These are phyloP conservation scores for Filobasidium wieringae DNA, from an alignment of 768 basidiomycete genomes.

Conservation along the genomic window DNA sequence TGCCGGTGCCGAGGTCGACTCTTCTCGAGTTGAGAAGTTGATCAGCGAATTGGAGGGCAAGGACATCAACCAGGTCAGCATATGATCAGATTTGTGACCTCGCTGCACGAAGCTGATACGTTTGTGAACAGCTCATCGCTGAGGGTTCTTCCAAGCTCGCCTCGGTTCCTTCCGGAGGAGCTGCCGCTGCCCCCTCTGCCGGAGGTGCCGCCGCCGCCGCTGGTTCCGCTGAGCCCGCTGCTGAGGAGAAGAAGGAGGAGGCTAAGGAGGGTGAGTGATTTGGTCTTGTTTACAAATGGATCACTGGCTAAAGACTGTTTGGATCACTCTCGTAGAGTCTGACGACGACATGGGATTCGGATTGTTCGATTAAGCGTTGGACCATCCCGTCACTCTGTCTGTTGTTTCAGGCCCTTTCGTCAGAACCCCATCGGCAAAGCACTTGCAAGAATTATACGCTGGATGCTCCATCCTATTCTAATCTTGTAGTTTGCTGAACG, in stretches of 20 bases:
- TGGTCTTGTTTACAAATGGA: not conserved
- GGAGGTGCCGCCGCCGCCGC: conserved; percentile 49
- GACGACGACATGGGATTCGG: conserved; percentile 99
- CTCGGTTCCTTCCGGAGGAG: conserved; percentile 92
- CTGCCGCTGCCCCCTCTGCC: conserved; percentile 47
- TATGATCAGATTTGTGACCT: not conserved
- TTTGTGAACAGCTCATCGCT: conserved; percentile 66
- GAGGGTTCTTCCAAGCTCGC: conserved; percentile 88
- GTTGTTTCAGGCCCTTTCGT: no score
- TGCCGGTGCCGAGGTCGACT: conserved; percentile 81
- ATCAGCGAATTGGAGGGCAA: conserved; percentile 85
- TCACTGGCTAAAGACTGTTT: not conserved
- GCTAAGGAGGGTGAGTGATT: conserved; percentile 65
- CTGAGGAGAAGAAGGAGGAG: conserved; percentile 61
- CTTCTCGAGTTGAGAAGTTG: conserved; percentile 65
- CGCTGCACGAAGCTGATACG: no score
- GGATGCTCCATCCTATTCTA: no score
- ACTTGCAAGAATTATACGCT: no score
- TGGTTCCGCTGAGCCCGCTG: conserved; percentile 47
- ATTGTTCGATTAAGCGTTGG: conserved; percentile 96
- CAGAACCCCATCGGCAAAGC: no score
- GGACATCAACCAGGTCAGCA: conserved; percentile 58
- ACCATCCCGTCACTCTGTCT: no score
- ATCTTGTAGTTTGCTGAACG: no score
- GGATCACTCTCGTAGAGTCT: conserved; percentile 52